Evolutionary conservation across 768 basidiomycete species (phyloP).

Genomic region (Inosperma sp.): DNA sequence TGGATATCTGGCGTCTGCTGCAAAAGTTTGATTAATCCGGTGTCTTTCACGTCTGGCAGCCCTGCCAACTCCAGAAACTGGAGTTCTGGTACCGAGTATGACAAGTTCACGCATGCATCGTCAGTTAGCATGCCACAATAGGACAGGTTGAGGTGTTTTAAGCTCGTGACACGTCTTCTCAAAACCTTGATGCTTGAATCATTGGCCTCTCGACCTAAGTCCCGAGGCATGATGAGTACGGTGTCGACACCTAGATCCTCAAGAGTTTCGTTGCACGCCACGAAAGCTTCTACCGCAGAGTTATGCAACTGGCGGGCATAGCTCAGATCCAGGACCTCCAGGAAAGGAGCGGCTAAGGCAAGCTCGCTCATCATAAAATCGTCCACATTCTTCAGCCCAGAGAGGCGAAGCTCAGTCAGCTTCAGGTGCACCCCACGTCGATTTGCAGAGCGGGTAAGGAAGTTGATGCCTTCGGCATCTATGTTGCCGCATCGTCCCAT

Average conservation of each 20-base stretch:
- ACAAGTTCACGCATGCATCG: constrained; percentile 66
- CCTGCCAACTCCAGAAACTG: constrained; percentile 78
- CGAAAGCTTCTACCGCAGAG: constrained; percentile 68
- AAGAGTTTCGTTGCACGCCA: constrained; percentile 47
- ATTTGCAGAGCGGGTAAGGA: constrained; percentile 41
- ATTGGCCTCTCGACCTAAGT: constrained; percentile 58
- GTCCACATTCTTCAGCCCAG: constrained; percentile 57
- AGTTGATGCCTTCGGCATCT: constrained; percentile 56
- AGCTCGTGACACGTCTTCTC: constrained; percentile 57
- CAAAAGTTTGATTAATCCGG: constrained; percentile 70
- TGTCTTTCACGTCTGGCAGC: constrained; percentile 61
- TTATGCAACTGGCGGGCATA: constrained; percentile 69
- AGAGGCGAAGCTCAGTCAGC: constrained; percentile 61
- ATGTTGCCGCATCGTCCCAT: constrained; percentile 68
- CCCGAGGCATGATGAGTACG: constrained; percentile 52
- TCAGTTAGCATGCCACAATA: constrained; percentile 70
- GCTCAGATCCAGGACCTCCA: constrained; percentile 80
- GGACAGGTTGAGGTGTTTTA: constrained; percentile 74
- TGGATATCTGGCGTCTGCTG: constrained; percentile 65
- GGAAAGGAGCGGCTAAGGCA: constrained; percentile 61
- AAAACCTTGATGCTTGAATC: constrained; percentile 37
- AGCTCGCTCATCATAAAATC: constrained; percentile 61
- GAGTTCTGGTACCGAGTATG: constrained; percentile 63
- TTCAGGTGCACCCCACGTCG: constrained; percentile 44
- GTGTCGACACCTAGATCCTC: constrained; percentile 36